phyloP scores from a whole-genome alignment of 768 basidiomycete genomes.

The Boletellus sp. region DNA sequence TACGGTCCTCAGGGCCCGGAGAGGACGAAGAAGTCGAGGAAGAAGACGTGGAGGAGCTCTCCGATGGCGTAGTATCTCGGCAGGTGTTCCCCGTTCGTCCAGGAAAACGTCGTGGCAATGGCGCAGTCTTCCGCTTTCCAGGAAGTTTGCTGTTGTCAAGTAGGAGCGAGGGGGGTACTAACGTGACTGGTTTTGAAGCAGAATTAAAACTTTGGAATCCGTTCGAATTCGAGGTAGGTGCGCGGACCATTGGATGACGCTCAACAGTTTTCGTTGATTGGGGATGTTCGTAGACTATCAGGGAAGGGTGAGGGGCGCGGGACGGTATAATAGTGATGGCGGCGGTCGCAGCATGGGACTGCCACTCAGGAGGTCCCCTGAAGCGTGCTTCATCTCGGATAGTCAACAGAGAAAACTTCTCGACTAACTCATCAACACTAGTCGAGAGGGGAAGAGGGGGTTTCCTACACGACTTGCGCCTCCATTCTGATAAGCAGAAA shows the following conservation, averaged over 20 bases:
- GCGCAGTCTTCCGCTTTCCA: slow-evolving; percentile 1
- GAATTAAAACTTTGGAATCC: slow-evolving; percentile 2
- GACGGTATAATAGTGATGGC: slow-evolving; percentile 16
- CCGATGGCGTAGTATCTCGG: slow-evolving; percentile 5
- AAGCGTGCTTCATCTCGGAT: slow-evolving; percentile 8
- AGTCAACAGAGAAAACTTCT: slow-evolving; percentile 15
- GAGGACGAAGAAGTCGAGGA: slow-evolving; percentile 2
- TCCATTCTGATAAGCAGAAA: slow-evolving; percentile 9
- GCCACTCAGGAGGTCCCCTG: neutral
- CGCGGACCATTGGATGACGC: neutral
- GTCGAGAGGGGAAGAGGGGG: neutral
- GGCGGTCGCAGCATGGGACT: slow-evolving; percentile 11
- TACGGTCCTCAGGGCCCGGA: neutral
- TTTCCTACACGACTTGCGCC: neutral
- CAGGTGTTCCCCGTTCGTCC: neutral
- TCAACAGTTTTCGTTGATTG: neutral
- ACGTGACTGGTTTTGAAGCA: slow-evolving; percentile 2
- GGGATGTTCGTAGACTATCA: neutral
- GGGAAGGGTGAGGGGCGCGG: slow-evolving; percentile 17
- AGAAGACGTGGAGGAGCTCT: slow-evolving; percentile 6
- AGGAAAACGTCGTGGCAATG: slow-evolving; percentile 8
- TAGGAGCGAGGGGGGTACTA: slow-evolving; percentile 2
- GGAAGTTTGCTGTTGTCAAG: neutral
- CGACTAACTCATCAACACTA: slow-evolving; percentile 3
- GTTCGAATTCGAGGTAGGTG: neutral